Evolutionary conservation across 352 stramenopile species (phyloP).

Genomic region (Ophiocytium majus): DNA sequence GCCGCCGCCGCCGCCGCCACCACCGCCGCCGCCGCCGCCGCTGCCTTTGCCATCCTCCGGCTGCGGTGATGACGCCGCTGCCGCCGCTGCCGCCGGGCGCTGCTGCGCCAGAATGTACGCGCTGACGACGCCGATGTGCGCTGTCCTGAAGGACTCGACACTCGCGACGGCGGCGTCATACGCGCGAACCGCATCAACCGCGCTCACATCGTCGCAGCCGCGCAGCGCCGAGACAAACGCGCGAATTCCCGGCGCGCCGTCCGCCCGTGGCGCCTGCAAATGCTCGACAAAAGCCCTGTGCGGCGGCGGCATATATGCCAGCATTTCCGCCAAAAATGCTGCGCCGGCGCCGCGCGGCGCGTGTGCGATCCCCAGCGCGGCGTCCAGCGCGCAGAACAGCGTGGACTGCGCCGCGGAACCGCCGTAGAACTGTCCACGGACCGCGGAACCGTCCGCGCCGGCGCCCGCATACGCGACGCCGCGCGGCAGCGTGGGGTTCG

Average conservation of each 20-base stretch:
- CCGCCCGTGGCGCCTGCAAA: background rate
- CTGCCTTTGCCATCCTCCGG: background rate
- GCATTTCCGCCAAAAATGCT: constrained; percentile 55
- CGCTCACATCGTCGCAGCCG: background rate
- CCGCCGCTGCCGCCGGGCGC: background rate
- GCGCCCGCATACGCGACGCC: constrained; percentile 32
- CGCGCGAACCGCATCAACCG: background rate
- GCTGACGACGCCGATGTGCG: constrained; percentile 46
- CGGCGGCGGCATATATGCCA: constrained; percentile 56
- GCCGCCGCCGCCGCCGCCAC: background rate
- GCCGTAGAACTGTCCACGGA: constrained; percentile 43
- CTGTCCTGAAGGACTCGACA: constrained; percentile 28
- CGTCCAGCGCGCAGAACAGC: constrained; percentile 57
- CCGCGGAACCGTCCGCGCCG: background rate
- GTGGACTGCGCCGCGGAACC: constrained; percentile 56
- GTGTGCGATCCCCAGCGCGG: constrained; percentile 52
- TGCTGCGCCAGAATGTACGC: constrained; percentile 53
- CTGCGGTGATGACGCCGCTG: background rate
- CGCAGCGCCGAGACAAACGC: background rate
- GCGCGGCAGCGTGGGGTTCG: constrained; percentile 42
- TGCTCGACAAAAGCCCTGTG: constrained; percentile 16
- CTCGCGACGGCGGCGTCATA: constrained; percentile 1
- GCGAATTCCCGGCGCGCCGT: background rate
- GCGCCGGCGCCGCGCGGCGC: constrained; percentile 28
- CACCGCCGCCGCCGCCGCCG: background rate